Conservation (phyloP, 148 eudicot species). For the Arctostaphylos glauca region DNA sequence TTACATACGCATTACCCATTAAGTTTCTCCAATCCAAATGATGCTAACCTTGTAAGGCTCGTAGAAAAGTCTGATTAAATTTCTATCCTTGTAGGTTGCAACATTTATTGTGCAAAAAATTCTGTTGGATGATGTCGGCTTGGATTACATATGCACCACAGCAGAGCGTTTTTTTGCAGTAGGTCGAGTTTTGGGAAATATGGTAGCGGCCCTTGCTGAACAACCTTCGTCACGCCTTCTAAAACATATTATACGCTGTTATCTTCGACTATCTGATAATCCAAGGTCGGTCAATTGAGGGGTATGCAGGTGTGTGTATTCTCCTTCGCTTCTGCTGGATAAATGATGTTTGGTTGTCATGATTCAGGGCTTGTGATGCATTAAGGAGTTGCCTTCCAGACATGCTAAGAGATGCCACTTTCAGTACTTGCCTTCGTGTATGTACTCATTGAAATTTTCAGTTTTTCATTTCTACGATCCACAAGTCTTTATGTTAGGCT, state of each 20-base stretch:
- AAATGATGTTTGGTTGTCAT: slow-evolving; percentile 1
- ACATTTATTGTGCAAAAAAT: slow-evolving; percentile 96
- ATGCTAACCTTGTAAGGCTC: not conserved
- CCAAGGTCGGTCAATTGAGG: slow-evolving; percentile 44
- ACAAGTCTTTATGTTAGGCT: not conserved
- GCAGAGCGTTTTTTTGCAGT: slow-evolving; percentile 98
- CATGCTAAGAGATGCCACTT: slow-evolving; percentile 75
- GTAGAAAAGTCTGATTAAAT: not conserved
- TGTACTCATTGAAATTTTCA: slow-evolving; percentile 24
- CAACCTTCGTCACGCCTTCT: slow-evolving; percentile 85
- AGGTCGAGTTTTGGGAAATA: slow-evolving; percentile 81
- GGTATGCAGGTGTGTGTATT: not conserved
- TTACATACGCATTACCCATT: not conserved
- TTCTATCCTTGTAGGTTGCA: slow-evolving; percentile 63
- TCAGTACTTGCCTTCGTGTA: slow-evolving; percentile 72
- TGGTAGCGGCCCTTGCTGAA: slow-evolving; percentile 90
- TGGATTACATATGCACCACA: slow-evolving; percentile 97
- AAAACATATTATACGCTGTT: slow-evolving; percentile 91
- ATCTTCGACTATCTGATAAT: slow-evolving; percentile 87
- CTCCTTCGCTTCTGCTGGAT: not conserved
- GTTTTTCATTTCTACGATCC: not conserved
- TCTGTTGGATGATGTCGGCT: slow-evolving; percentile 91
- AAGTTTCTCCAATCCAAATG: not conserved
- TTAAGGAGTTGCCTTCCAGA: slow-evolving; percentile 82
- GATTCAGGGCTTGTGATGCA: slow-evolving; percentile 92